Base-by-base conservation (phyloP, 306 rosid genomes). In the Luffa aegyptiaca region DNA sequence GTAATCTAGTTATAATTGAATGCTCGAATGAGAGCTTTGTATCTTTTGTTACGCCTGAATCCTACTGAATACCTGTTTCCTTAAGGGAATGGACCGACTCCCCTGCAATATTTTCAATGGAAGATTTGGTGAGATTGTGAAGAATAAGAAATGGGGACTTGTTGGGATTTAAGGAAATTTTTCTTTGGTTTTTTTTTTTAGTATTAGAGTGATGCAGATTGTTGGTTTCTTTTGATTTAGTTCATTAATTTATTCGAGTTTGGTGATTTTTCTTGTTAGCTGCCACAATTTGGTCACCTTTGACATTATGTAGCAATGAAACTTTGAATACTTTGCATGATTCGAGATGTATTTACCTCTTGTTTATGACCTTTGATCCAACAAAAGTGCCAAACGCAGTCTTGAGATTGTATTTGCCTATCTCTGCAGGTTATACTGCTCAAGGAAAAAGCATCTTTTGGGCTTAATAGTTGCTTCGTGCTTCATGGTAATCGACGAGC, bases 341-440 rank as follows among this genome's bases (percentile, higher is more conserved):
- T 12, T 13, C 49, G 36, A 62, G 70, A 36, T 58, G 4, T 4
- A 44, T 69, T 69, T 69, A 2, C 75, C 36, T 21, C 33, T 46
- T 72, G 13, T 68, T 65, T 53, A 20, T 33, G 10, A 7, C 69
- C 41, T 33, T 48, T 31, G 10, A 18, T 55, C 65, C 45, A 18
- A 1, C 1, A 11, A 18, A 64, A 49, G 59, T 53, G 17, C 8
- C 17, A 53, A 20, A 21, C 46, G 1, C 35, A 53, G 66, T 18
- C 49, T 59, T 63, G 42, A 35, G 21, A 46, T 72, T 46, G 53
- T 35, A 36, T 73, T 45, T 65, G 13, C 31, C 64, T 39, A 26
- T 78, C 26, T 17, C 64, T 70, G 64, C 86, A 88, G 91, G 42
- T 76, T 63, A 81, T 81, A 78, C 75, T 52, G n/a, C 10, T 69